A percentile compares a stretch with the other conserved stretches of the same genome.
Evolutionary conservation across 2,329 filamentous ascomycete genomes (phyloP).

Genomic region (Pseudogymnoascus sp.): DNA sequence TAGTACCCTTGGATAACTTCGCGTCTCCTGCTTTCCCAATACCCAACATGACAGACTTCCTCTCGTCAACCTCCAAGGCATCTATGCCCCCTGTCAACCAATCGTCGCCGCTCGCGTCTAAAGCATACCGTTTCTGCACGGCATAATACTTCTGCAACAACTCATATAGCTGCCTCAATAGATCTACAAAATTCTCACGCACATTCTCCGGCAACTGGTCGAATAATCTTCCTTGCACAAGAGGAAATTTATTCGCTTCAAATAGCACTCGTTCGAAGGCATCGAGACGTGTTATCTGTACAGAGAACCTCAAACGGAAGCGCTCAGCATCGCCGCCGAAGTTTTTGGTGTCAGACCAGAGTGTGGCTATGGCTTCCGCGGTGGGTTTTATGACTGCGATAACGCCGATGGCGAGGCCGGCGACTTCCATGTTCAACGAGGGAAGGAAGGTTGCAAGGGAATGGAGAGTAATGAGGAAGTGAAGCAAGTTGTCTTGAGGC

Average conservation of each 20-base stretch:
- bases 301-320: neutral
- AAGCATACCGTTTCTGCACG: neutral
- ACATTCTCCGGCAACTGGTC: neutral
- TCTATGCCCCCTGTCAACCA: neutral
- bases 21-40: neutral
- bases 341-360: neutral
- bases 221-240: neutral
- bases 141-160: neutral
- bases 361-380: neutral
- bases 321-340: neutral
- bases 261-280: neutral
- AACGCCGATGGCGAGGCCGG: neutral
- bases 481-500: neutral
- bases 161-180: constrained; percentile 2
- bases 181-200: neutral
- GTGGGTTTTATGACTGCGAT: neutral
- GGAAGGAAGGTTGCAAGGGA: neutral
- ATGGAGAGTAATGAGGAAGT: neutral
- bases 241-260: neutral
- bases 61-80: neutral
- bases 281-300: neutral
- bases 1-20: neutral
- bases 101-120: neutral
- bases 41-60: neutral
- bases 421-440: neutral